Evolutionary conservation across 1,139 yeast genomes (phyloP).

Genomic region (Candida sp.): DNA sequence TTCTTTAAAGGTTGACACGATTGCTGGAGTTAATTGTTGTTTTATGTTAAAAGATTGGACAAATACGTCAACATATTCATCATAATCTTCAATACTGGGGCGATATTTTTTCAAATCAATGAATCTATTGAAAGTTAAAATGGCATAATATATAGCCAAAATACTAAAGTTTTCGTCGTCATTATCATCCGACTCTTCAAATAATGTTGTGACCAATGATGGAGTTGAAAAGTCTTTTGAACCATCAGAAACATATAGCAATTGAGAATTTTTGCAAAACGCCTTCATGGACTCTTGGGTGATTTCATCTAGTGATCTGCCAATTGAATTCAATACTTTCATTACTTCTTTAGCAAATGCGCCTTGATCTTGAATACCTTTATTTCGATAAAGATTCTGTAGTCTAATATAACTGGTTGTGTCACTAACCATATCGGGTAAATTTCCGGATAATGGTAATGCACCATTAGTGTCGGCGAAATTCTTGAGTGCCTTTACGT

Average conservation of each 20-base stretch:
- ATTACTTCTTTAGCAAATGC: constrained; percentile 32
- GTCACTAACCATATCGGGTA: constrained; percentile 91
- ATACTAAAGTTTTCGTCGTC: constrained; percentile 17
- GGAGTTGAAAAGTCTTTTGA: constrained; percentile 17
- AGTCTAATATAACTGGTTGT: constrained; percentile 59
- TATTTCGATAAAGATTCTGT: constrained; percentile 54
- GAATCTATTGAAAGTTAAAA: constrained; percentile 27
- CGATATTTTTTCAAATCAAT: constrained; percentile 11
- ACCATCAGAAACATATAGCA: constrained; percentile 36
- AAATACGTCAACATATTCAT: constrained; percentile 16
- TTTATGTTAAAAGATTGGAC: constrained; percentile 10
- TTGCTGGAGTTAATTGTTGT: constrained; percentile 10
- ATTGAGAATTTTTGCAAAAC: constrained; percentile 59
- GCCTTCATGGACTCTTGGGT: constrained; percentile 36
- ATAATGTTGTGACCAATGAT: constrained; percentile 13
- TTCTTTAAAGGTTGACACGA: constrained; percentile 20
- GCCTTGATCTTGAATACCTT: constrained; percentile 51
- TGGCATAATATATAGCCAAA: constrained; percentile 32
- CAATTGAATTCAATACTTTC: constrained; percentile 17
- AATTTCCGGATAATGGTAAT: constrained; percentile 68
- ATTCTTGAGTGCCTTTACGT: constrained; percentile 50
- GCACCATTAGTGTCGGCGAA: constrained; percentile 43
- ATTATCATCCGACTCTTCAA: constrained; percentile 14
- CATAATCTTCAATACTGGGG: constrained; percentile 20
- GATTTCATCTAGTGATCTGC: constrained; percentile 22